Evolutionary conservation across 306 rosid genomes (phyloP).

Genomic region (Quillaja saponaria): DNA sequence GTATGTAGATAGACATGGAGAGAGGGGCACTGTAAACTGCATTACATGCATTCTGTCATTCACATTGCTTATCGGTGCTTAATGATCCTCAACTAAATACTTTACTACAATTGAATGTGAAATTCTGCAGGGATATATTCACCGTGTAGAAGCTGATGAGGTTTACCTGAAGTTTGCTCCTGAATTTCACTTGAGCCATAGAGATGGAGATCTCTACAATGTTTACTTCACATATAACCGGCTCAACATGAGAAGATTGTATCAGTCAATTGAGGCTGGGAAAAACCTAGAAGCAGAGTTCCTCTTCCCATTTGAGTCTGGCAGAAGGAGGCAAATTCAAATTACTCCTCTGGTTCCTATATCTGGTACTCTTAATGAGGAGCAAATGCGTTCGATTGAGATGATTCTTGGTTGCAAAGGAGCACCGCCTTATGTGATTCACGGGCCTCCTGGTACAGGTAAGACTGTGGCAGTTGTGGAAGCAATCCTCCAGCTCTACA

Average conservation of each 20-base stretch:
- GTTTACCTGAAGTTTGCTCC: slow-evolving; percentile 59
- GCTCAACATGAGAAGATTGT: slow-evolving; percentile 71
- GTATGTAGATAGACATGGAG: background rate
- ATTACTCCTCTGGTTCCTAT: slow-evolving; percentile 51
- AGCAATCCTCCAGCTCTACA: slow-evolving; percentile 78
- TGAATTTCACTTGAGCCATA: slow-evolving; percentile 52
- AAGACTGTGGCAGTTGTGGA: slow-evolving; percentile 77
- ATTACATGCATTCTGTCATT: too few species aligned
- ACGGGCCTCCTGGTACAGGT: slow-evolving; percentile 97
- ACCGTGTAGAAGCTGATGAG: slow-evolving; percentile 86
- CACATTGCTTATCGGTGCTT: too few species aligned
- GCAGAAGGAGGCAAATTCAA: slow-evolving; percentile 49
- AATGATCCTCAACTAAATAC: background rate
- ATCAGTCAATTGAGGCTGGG: slow-evolving; percentile 70
- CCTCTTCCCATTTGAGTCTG: slow-evolving; percentile 58
- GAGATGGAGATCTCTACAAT: slow-evolving; percentile 51
- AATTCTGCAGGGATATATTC: slow-evolving; percentile 65
- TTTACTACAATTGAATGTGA: background rate
- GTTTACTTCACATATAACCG: slow-evolving; percentile 74
- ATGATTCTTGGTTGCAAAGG: slow-evolving; percentile 85
- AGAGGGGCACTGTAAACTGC: too few species aligned
- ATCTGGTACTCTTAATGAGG: slow-evolving; percentile 60
- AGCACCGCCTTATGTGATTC: slow-evolving; percentile 77
- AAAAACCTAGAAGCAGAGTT: slow-evolving; percentile 45
- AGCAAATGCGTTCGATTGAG: slow-evolving; percentile 58